A percentile compares a stretch with the other conserved stretches of the same genome.
Conservation (phyloP, 345 rosid genomes). For the Pistacia vera region DNA sequence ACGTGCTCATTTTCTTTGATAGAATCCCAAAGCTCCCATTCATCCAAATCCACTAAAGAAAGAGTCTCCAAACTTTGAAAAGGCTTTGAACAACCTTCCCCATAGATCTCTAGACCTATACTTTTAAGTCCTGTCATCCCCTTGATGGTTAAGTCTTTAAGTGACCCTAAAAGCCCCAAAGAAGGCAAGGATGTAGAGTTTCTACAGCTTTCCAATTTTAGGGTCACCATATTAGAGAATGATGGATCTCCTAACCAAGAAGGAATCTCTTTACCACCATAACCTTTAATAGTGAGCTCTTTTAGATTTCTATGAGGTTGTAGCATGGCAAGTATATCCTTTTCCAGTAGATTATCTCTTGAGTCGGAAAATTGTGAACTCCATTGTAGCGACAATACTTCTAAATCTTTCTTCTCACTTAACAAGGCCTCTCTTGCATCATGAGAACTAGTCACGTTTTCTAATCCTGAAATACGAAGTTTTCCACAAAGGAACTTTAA, state of each 20-base stretch:
- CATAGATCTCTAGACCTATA: not conserved
- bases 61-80: not conserved
- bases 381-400: not conserved
- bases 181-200: not conserved
- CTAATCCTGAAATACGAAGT: not conserved
- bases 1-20: not conserved
- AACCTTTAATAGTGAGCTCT: not conserved
- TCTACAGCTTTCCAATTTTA: not conserved
- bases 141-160: not conserved
- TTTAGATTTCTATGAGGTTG: not conserved
- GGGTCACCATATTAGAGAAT: not conserved
- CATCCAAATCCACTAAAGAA: not conserved
- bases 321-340: not conserved
- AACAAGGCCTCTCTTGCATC: not conserved
- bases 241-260: conserved; percentile 7
- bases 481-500: not conserved
- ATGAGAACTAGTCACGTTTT: not conserved
- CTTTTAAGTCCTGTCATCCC: not conserved
- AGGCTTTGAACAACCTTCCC: not conserved
- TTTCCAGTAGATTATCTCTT: not conserved
- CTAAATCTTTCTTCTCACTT: not conserved
- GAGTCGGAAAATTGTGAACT: not conserved
- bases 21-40: not conserved
- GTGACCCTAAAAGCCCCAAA: not conserved
- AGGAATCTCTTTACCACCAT: not conserved